Evolutionary conservation across 257 asterid genomes (phyloP).

Genomic region (Mentha longifolia): DNA sequence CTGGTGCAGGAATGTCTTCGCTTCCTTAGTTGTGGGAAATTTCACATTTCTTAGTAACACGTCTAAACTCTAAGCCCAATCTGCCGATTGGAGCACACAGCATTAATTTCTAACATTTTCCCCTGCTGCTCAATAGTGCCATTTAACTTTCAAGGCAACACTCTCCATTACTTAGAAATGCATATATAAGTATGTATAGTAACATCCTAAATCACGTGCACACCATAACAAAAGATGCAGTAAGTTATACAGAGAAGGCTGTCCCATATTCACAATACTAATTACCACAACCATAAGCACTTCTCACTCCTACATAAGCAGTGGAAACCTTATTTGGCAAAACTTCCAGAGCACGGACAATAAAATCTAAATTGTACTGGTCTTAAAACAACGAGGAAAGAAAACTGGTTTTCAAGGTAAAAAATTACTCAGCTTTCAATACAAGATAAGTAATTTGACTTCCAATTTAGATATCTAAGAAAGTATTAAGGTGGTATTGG

Average conservation of each 20-base stretch:
- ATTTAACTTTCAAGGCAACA: not conserved
- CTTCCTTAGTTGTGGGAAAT: not conserved
- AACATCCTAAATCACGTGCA: not conserved
- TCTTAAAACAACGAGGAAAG: not conserved
- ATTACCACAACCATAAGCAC: not conserved
- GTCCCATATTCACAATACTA: not conserved
- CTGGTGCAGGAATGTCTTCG: conserved; percentile 59
- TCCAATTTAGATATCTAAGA: conserved; percentile 1
- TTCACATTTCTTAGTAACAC: not conserved
- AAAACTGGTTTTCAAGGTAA: not conserved
- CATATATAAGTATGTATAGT: no score
- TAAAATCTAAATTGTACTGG: not conserved
- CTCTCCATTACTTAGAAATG: not conserved
- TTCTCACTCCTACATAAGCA: not conserved
- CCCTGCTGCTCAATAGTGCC: not conserved
- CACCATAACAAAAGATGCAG: not conserved
- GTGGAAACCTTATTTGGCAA: not conserved
- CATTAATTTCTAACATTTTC: not conserved
- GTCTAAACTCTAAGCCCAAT: not conserved
- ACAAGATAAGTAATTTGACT: conserved; percentile 11
- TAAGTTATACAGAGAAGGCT: not conserved
- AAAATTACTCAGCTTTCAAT: not conserved
- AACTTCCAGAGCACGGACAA: not conserved
- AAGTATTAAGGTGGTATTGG: not conserved
- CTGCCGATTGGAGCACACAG: not conserved